A percentile compares a stretch with the other conserved stretches of the same genome.
These are phyloP conservation scores for Pichia sp. DNA, from an alignment of 1,139 yeast species.

Conservation along the genomic window DNA sequence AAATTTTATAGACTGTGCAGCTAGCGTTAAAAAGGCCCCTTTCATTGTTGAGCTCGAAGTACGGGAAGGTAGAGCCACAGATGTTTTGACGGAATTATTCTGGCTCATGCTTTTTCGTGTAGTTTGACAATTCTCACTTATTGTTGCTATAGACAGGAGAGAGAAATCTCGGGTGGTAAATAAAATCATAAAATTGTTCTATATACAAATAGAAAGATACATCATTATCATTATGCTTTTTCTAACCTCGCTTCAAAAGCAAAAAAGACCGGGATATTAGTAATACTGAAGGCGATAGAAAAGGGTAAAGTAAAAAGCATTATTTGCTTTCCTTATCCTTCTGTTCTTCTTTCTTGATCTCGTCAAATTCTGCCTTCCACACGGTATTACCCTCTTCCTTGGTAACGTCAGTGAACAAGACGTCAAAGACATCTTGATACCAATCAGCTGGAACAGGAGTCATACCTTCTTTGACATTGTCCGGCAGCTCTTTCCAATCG, in stretches of 20 bases:
- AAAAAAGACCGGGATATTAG: background rate
- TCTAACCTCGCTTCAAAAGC: background rate
- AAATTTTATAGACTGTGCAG: too few relatives aligned
- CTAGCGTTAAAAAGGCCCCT: too few relatives aligned
- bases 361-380: conserved; percentile 53
- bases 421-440: conserved; percentile 79
- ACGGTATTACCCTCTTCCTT: conserved; percentile 51
- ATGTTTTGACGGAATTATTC: too few relatives aligned
- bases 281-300: background rate
- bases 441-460: conserved; percentile 87
- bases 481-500: conserved; percentile 92
- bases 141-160: conserved; percentile 2
- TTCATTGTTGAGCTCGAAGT: too few relatives aligned
- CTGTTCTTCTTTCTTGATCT: conserved; percentile 35
- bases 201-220: conserved; percentile 8
- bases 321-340: conserved; percentile 19
- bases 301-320: background rate
- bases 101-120: too few relatives aligned
- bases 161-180: background rate
- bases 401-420: conserved; percentile 59
- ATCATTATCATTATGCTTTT: conserved; percentile 3
- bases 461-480: conserved; percentile 81
- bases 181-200: conserved; percentile 7
- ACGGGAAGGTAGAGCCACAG: too few relatives aligned
- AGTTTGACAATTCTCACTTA: background rate